Evolutionary conservation across 2,329 filamentous ascomycete species (phyloP).

Genomic region (Sphaceloma murrayae): DNA sequence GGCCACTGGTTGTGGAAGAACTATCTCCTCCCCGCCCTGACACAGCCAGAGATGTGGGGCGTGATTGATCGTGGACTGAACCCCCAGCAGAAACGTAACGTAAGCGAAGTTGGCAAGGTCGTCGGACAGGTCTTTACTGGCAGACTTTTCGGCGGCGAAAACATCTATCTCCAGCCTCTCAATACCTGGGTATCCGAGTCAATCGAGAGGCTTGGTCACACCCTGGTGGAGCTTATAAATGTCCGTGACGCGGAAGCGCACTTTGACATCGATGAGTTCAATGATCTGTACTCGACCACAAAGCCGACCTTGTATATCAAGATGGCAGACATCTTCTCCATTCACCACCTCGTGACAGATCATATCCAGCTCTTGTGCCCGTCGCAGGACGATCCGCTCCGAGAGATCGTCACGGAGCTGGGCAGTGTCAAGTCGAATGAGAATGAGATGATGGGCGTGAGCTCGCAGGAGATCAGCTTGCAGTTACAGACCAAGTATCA

Average conservation of each 20-base stretch:
- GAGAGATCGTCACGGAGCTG: conserved; percentile 85
- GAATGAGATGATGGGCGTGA: conserved; percentile 78
- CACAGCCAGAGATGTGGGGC: conserved; percentile 85
- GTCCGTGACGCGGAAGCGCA: conserved; percentile 81
- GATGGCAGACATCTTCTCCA: conserved; percentile 92
- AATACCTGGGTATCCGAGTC: conserved; percentile 86
- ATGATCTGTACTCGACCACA: conserved; percentile 90
- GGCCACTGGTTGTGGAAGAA: conserved; percentile 90
- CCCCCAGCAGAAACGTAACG: conserved; percentile 84
- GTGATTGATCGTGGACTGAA: conserved; percentile 83
- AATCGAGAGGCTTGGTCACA: conserved; percentile 65
- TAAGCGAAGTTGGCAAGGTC: conserved; percentile 84
- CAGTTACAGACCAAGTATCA: conserved; percentile 84
- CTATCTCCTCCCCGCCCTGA: conserved; percentile 81
- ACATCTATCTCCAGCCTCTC: conserved; percentile 88
- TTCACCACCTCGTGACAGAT: conserved; percentile 76
- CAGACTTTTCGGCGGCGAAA: conserved; percentile 82
- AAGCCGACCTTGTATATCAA: conserved; percentile 99
- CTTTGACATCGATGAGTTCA: conserved; percentile 98
- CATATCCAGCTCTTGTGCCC: conserved; percentile 72
- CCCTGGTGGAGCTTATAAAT: conserved; percentile 67
- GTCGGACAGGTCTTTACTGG: conserved; percentile 80
- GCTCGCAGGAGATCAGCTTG: conserved; percentile 80
- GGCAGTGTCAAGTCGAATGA: conserved; percentile 96
- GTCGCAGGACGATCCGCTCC: conserved; percentile 72